Base-by-base conservation (phyloP, 2,329 filamentous ascomycete genomes). In the Westerdykella aurantiaca region DNA sequence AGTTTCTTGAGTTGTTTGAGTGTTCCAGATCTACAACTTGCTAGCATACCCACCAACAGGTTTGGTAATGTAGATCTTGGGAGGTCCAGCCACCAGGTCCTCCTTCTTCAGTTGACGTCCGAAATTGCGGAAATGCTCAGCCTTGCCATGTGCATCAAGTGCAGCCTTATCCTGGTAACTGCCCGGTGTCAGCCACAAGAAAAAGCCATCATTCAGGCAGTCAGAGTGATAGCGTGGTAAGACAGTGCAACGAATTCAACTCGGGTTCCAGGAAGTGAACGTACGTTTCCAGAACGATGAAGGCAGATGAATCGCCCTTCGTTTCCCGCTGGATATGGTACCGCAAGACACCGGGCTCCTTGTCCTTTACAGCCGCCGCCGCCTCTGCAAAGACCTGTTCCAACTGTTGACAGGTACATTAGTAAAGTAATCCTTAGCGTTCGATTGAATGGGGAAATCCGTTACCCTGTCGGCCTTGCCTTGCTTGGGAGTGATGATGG, bases 261-360 rank as follows among this genome's bases (percentile, higher is more conserved):
- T 29, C 18, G 7, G 7, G 25, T 4, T 10, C 10, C 25, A 9
- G 7, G 25, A 29, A 3, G 10, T 29, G 4, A 7, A 47, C 58
- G 31, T 46, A 66, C 61, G 58, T 66, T 44, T 67, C 64, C 1
- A 65, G 46, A 49, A 67, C 57, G 12, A 66, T 41, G 31, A 66
- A 57, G 1, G 47, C 45, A 0, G 61, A 57, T 14, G 48, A 43
- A 35, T 62, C 55, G 12, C 58, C 57, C 14, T 60, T 56, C 5
- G 46, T 51, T 34, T 66, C 56, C 31, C 56, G 58, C 16, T 62
- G 55, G 12, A 67, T 37, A 34, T 63, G 60, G 40, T 65, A 67
- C 6, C 52, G 53, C n/a, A 64, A 49, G 2, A 58, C 60, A 3
- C 59, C 61, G 1, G 63, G 63, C 44, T 67, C 64, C 2, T 62